Percentiles rank a stretch among this genome's conserved stretches.
Evolutionary conservation across 23 red algal genomes (phyloP).

Genomic region (Gracilariopsis chorda): DNA sequence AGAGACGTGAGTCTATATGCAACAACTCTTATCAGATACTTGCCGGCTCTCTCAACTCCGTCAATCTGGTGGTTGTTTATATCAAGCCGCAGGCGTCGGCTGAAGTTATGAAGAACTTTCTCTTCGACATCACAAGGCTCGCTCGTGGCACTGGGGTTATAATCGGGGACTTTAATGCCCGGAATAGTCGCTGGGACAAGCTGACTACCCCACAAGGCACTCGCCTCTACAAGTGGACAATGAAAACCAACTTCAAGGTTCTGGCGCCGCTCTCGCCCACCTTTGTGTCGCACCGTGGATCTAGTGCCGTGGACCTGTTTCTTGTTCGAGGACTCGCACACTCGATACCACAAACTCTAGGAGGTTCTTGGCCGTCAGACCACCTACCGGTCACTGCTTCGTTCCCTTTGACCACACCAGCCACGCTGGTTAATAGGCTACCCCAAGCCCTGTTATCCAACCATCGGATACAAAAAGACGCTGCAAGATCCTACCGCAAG

Average conservation of each 20-base stretch:
- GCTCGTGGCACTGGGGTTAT: neutral
- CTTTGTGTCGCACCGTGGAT: neutral
- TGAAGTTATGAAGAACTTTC: neutral
- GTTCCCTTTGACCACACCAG: neutral
- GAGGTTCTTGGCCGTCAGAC: neutral
- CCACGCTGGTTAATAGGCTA: neutral
- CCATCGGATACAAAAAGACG: neutral
- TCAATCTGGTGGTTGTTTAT: too few relatives aligned
- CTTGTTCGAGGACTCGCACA: neutral
- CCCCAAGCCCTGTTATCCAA: neutral
- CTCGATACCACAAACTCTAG: neutral
- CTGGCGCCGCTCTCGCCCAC: neutral
- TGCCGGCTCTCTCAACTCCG: too few relatives aligned
- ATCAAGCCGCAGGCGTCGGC: neutral
- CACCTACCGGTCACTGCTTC: neutral
- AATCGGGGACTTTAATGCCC: neutral
- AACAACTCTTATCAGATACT: too few relatives aligned
- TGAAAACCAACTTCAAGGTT: neutral
- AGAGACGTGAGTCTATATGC: too few relatives aligned
- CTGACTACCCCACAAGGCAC: neutral
- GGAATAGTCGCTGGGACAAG: neutral
- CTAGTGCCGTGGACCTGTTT: slow-evolving; percentile 12
- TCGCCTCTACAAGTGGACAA: neutral
- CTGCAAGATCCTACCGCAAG: neutral
- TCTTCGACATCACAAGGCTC: neutral